A percentile compares a stretch with the other conserved stretches of the same genome.
Evolutionary conservation across 768 basidiomycete genomes (phyloP).

Genomic region (Sporobolomyces pararoseus): DNA sequence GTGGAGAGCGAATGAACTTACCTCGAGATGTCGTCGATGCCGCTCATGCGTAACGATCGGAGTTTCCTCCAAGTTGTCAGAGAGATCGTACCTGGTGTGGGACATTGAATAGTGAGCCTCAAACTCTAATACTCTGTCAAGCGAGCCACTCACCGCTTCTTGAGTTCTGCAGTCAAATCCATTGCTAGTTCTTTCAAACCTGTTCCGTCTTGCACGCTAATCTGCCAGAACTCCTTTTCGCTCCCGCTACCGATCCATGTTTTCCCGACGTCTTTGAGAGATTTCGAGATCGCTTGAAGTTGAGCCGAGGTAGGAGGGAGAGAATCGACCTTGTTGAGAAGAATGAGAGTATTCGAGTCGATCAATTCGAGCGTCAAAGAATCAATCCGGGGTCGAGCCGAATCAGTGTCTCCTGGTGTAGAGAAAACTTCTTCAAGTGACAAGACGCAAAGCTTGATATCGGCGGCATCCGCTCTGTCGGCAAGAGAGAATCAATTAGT

Average conservation of each 20-base stretch:
- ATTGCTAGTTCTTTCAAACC: constrained; percentile 23
- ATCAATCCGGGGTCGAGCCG: constrained; percentile 17
- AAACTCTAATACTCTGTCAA: too few relatives aligned
- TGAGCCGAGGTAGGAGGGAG: background rate
- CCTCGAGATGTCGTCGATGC: constrained; percentile 71
- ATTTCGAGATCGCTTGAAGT: background rate
- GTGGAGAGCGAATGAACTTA: background rate
- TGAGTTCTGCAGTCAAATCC: constrained; percentile 16
- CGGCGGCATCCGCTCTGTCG: constrained; percentile 59
- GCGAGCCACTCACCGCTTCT: background rate
- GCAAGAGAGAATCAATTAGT: background rate
- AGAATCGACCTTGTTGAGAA: constrained; percentile 74
- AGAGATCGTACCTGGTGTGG: constrained; percentile 39
- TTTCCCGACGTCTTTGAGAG: background rate
- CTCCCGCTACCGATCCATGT: constrained; percentile 1
- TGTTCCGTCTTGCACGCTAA: constrained; percentile 25
- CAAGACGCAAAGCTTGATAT: constrained; percentile 74
- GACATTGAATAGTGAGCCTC: background rate
- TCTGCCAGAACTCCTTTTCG: background rate
- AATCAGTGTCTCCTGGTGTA: background rate
- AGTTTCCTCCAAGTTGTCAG: constrained; percentile 48
- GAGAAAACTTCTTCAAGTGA: constrained; percentile 58
- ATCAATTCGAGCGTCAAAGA: constrained; percentile 55
- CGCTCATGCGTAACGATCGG: constrained; percentile 75
- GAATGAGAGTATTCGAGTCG: constrained; percentile 60